These are phyloP conservation scores for Stereocaulon alpinum DNA, from an alignment of 495 filamentous ascomycete species.

Conservation along the genomic window DNA sequence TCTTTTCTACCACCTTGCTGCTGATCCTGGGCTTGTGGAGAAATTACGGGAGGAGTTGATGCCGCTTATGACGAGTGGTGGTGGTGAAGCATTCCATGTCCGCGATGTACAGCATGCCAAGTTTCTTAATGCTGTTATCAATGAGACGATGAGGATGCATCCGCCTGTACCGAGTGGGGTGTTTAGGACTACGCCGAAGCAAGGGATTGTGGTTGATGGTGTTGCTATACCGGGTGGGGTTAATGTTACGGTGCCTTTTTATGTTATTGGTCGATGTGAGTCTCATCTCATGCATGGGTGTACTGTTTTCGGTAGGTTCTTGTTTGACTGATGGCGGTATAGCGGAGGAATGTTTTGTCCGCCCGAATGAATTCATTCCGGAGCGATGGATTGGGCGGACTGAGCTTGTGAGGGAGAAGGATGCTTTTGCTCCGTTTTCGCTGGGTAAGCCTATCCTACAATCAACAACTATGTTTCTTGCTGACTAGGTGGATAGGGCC, in stretches of 20 bases:
- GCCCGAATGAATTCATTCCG: slow-evolving; percentile 12
- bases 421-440: slow-evolving; percentile 16
- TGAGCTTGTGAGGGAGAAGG: slow-evolving; percentile 13
- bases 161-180: slow-evolving; percentile 30
- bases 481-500: slow-evolving; percentile 20
- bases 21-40: slow-evolving; percentile 19
- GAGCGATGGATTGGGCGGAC: slow-evolving; percentile 17
- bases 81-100: slow-evolving; percentile 14
- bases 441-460: slow-evolving; percentile 10
- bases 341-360: slow-evolving; percentile 9
- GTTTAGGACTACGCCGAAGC: slow-evolving; percentile 33
- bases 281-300: neutral
- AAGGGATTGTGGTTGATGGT: slow-evolving; percentile 38
- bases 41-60: slow-evolving; percentile 29
- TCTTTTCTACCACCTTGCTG: slow-evolving; percentile 32
- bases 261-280: slow-evolving; percentile 29
- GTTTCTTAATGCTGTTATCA: slow-evolving; percentile 39
- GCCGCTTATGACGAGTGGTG: slow-evolving; percentile 4
- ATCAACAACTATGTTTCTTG: neutral
- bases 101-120: slow-evolving; percentile 19
- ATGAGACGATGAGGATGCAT: slow-evolving; percentile 41
- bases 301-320: neutral
- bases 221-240: slow-evolving; percentile 34
- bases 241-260: slow-evolving; percentile 31
- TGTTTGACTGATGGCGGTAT: neutral